These are phyloP conservation scores for Dactylella cylindrospora DNA, from an alignment of 2,329 filamentous ascomycete species.

Conservation along the genomic window DNA sequence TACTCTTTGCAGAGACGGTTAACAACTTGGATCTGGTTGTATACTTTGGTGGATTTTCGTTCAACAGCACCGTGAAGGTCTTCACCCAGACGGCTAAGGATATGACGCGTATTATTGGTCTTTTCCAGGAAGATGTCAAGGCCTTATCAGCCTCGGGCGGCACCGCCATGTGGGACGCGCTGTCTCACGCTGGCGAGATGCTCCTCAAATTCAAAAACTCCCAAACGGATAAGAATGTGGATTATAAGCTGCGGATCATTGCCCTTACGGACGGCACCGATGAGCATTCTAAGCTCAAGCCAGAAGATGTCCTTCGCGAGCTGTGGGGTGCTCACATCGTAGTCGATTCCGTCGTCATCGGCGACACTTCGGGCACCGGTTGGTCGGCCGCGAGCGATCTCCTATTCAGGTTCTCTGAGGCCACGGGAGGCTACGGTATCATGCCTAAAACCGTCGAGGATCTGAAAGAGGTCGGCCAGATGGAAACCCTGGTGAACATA, in stretches of 20 bases:
- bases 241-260: background rate
- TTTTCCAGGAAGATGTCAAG: background rate
- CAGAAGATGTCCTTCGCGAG: background rate
- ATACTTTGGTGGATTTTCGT: background rate
- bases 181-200: background rate
- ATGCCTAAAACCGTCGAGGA: background rate
- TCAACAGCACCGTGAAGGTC: background rate
- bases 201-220: background rate
- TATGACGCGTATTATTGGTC: background rate
- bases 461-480: background rate
- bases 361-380: too few species aligned
- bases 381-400: background rate
- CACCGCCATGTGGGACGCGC: background rate
- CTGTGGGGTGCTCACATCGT: background rate
- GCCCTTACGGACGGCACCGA: background rate
- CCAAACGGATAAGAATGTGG: background rate
- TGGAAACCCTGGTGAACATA: background rate
- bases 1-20: background rate
- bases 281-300: background rate
- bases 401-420: background rate
- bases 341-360: background rate
- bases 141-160: background rate
- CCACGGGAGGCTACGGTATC: background rate
- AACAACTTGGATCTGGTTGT: background rate
- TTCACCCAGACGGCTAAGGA: background rate